These are phyloP conservation scores for Anisodus tanguticus DNA, from an alignment of 257 asterid species.

Conservation along the genomic window DNA sequence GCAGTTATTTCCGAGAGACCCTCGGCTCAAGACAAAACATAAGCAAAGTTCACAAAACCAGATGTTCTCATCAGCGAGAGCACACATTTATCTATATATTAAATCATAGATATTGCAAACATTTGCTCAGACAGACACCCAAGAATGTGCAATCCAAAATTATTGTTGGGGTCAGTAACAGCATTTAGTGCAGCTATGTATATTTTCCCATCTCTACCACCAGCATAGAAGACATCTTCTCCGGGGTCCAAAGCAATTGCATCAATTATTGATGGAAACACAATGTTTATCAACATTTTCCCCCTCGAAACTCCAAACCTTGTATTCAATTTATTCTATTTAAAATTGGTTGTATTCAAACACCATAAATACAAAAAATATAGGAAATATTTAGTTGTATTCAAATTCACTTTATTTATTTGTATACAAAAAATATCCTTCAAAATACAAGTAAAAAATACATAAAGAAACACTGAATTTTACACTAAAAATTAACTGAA, in stretches of 20 bases:
- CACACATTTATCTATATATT: slow-evolving; percentile 15
- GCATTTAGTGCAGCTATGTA: slow-evolving; percentile 76
- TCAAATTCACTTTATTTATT: too few relatives aligned
- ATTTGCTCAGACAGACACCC: slow-evolving; percentile 81
- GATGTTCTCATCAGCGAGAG: neutral
- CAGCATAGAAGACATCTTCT: slow-evolving; percentile 91
- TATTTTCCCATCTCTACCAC: slow-evolving; percentile 92
- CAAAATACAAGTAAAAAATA: too few relatives aligned
- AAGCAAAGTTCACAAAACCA: slow-evolving; percentile 20
- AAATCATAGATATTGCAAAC: slow-evolving; percentile 41
- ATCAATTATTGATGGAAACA: slow-evolving; percentile 80
- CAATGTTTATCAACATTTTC: slow-evolving; percentile 60
- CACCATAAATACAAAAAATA: too few relatives aligned
- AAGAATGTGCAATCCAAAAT: slow-evolving; percentile 62
- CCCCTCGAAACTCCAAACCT: slow-evolving; percentile 93
- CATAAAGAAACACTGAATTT: too few relatives aligned
- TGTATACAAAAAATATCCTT: too few relatives aligned
- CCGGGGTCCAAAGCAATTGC: slow-evolving; percentile 82
- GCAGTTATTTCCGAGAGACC: too few relatives aligned
- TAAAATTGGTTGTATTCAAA: too few relatives aligned
- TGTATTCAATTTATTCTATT: too few relatives aligned
- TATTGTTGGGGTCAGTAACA: slow-evolving; percentile 51
- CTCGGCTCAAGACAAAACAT: too few relatives aligned
- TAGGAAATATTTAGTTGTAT: too few relatives aligned
- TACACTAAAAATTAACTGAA: too few relatives aligned